A percentile compares a stretch with the other conserved stretches of the same genome.
Conservation (phyloP, 2,329 filamentous ascomycete species). For the Sclerotinia trifoliorum region DNA sequence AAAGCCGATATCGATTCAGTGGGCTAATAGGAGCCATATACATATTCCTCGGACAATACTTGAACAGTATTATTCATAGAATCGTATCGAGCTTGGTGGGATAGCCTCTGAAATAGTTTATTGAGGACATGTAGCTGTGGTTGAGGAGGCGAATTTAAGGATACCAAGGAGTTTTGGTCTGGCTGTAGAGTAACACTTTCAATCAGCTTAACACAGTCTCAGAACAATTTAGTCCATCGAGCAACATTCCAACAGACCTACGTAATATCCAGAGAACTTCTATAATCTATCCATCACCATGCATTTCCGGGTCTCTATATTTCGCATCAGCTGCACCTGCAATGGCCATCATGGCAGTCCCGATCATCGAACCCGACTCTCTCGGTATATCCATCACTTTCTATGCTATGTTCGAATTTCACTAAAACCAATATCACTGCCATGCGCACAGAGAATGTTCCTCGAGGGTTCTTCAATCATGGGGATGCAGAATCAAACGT, state of each 20-base stretch:
- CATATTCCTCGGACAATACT: too few species aligned
- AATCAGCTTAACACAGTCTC: not conserved
- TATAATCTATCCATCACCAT: not conserved
- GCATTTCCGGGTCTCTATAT: not conserved
- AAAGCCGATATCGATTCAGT: too few species aligned
- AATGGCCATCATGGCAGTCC: not conserved
- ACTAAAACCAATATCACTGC: not conserved
- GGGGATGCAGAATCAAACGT: not conserved
- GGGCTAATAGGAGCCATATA: too few species aligned
- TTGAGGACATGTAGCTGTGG: too few species aligned
- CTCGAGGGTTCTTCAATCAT: not conserved
- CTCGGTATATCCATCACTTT: not conserved
- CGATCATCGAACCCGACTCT: not conserved
- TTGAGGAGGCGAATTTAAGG: too few species aligned
- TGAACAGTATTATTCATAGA: too few species aligned
- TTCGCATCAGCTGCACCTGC: not conserved
- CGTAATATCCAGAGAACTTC: too few species aligned
- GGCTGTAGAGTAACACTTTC: not conserved
- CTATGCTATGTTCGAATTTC: not conserved
- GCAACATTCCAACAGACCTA: not conserved
- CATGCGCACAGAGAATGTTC: not conserved
- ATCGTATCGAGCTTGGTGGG: too few species aligned
- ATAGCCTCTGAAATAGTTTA: too few species aligned
- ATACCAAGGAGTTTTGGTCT: conserved; percentile 1
- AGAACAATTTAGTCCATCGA: not conserved